Base-by-base conservation (phyloP, 2,329 filamentous ascomycete species). In the Lecanoromycetidae sp. region DNA sequence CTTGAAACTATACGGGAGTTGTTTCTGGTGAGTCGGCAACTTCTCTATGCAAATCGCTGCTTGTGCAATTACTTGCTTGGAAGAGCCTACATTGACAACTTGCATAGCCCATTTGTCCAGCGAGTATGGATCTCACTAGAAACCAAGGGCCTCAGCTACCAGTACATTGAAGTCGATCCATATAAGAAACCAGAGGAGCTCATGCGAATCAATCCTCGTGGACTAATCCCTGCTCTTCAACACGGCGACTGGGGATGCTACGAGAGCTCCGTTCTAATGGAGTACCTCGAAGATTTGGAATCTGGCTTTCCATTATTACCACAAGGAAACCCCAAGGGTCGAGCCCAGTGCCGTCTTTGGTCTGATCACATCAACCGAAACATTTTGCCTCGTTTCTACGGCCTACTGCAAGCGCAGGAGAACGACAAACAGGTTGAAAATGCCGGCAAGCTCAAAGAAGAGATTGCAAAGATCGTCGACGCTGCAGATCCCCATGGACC, bases 71-170 rank as follows among this genome's bases (percentile, higher is more conserved):
- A 20, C 39, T 26, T 34, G 39, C 5, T 41, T 35, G 30, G 15
- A n/a, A 23, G 7, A 13, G 23, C 55, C 56, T 40, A 50, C 34
- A 32, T 35, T n/a, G 32, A 26, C 30, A 2, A 22, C n/a, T 36
- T 20, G 22, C 42, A 6, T 36, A 84, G 82, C 58, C 86, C 86
- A 22, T 91, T 90, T 60, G 86, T 87, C 1, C 86, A 93, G 60
- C 78, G 86, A 15, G 83, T 91, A 22, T 94, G 87, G 87, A 91
- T 94, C 54, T 83, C 86, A 1, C 71, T 94, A 29, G 86, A 94
- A 62, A 71, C 80, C 57, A 91, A 91, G 61, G 74, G 77, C 15
- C 71, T 91, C 7, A 68, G 76, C 30, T 94, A 94, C 60, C 84
- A 93, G 60, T 94, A 93, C 63, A 80, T 87, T 56, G 87, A 94